Base-by-base conservation (phyloP, 2,329 filamentous ascomycete genomes). In the Fusarium buxicola region DNA sequence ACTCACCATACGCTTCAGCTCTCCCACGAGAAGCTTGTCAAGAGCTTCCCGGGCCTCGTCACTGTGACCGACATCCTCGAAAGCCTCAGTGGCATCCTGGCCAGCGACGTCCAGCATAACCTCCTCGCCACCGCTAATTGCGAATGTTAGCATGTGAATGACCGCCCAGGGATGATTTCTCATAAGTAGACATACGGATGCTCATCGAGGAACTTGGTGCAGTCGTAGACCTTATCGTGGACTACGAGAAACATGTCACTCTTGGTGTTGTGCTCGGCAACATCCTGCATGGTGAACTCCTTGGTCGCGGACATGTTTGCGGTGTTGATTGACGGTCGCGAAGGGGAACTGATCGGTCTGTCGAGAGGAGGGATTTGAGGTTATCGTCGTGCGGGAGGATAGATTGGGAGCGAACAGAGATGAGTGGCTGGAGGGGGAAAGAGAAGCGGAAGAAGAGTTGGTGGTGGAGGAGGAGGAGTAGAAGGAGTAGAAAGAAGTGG, bases 31-130 rank as follows among this genome's bases (percentile, higher is more conserved):
- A 66, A 96, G 82, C 73, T 87, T 86, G 28, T 90, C 88, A 55
- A 99, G 88, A 69, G 96, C 94, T 83, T 98, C 94, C 69, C 95
- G 90, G 69, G 95, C 95, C 85, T 99, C 95, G 80, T 99, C 95
- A 73, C 92, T 96, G 90, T 99, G 95, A 75, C 95, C 95, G 74
- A 99, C 95, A 80, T 99, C 95, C 84, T 99, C 95, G 77, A 99
- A 99, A 62, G 95, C 94, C 82, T 98, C 95, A 72, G 94, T 97
- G 73, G 92, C 91, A 80, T 99, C 95, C 82, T 97, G 94, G 70
- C 95, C 95, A 74, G 85, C 95, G 66, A 98, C 94, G 71, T 99
- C 95, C 70, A 99, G 90, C 65, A 99, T 84, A 71, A 99, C 95
- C 83, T 99, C 95, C 82, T 99, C 95, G 82, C 95, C 95, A 84